Evolutionary conservation across 1,284 basidiomycete genomes (phyloP), one percentile per base, ranked within the genome.

Genomic region (Trichosporon coremiiforme): DNA sequence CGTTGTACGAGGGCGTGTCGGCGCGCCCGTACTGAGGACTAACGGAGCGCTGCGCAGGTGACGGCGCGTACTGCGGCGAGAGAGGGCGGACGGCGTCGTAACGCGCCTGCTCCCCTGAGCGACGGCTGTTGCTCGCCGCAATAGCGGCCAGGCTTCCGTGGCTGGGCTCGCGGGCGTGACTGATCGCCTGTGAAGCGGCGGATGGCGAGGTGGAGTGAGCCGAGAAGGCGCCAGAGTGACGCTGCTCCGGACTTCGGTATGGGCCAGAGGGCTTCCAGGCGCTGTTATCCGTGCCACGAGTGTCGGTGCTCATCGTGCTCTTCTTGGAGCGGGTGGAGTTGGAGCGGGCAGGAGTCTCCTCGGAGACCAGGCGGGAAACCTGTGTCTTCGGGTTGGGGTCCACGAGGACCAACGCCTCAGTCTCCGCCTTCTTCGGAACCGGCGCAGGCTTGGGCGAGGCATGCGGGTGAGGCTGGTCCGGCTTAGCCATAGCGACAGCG

Each of bases 21-120:
- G 57, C 57, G 4, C 57, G 57, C 10, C 29, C 57, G 57, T 62
- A 53, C 50, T 53, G 50, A 9, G 50, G 50, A 5, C 6, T 8
- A 2, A 53, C 20, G 20, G 50, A 53, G 50, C 50, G 50, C 20
- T 20, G 50, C 22, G 50, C 50, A 22, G 50, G 50, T 20, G 50
- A 53, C 4, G 50, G 50, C 50, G 50, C 50, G 22, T 53, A 53
- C 20, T 53, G 50, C 20, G 50, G 50, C 50, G 50, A 53, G 17
- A 53, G 20, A 2, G 50, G 50, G 22, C 50, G 50, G 20, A 53
- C 50, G 22, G 50, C 50, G 17, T 53, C 20, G 20, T 22, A 20
- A 20, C 50, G 50, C 20, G 50, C 20, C 9, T 53, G 50, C 20
- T 53, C 50, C 20, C 50, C 50, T 4, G 50, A 53, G 50, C 50